Base-by-base conservation (phyloP, 352 stramenopile genomes). In the Aphanomyces astaci region DNA sequence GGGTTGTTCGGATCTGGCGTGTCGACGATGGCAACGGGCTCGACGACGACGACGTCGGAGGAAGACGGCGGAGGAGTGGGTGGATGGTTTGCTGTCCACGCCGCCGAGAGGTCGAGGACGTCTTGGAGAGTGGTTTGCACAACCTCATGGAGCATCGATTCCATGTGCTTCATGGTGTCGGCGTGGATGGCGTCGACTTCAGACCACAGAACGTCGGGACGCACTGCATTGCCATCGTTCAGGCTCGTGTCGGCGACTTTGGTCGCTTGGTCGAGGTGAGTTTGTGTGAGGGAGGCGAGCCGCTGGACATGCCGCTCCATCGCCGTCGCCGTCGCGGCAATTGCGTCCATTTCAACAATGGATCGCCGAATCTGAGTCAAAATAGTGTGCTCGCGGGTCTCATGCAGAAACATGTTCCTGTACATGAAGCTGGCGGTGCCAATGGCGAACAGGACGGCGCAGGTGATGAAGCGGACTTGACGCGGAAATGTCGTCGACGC, bases 141-240 rank as follows among this genome's bases (percentile, higher is more conserved):
- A 40, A 68, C 55, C n/a, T 28, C 32, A 19, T 59, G 40, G 43
- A 68, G 56, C 62, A 59, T 68, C 11, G 17, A 24, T 22, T 68
- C n/a, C 62, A 68, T 68, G 48, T 68, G 46, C 33, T 59, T 45
- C 40, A 68, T 68, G 27, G 62, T 68, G 33, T 68, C 62, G 9
- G 25, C 62, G 27, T 68, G 62, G 24, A 68, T 68, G 30, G 15
- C 17, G 9, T 68, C 40, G 24, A 68, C 43, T 30, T 68, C 62
- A 15, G 62, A 40, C 10, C 51, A 31, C 19, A 68, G 7, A 17
- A 59, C 32, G 4, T 68, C 62, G 15, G 36, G 36, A 43, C 36
- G 17, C 59, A 28, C 25, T 68, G 39, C 10, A 32, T 48, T 24
- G 28, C 60, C 24, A 66, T 24, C 4, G 13, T n/a, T 2, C 22